These are phyloP conservation scores for Arthrobotrys iridis DNA, from an alignment of 2,329 filamentous ascomycete genomes.

Conservation along the genomic window DNA sequence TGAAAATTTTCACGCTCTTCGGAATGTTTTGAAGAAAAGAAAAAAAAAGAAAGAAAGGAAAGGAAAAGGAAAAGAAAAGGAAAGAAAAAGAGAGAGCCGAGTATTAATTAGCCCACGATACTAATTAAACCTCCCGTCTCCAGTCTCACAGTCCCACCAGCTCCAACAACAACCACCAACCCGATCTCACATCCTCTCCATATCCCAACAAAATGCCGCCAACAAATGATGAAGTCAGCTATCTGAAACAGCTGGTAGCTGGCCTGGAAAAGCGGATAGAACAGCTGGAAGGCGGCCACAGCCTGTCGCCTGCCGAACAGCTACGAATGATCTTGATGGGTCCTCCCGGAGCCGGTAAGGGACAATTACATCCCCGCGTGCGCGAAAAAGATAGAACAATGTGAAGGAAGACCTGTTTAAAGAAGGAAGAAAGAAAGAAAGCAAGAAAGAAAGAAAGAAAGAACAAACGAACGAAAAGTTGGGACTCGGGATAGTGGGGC, in stretches of 20 bases:
- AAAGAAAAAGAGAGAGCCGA: not conserved
- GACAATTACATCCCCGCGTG: not conserved
- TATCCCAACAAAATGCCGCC: constrained; percentile 76
- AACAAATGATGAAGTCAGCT: constrained; percentile 83
- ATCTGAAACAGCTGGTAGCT: constrained; percentile 83
- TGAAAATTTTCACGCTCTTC: constrained; percentile 55
- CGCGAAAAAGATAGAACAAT: not conserved
- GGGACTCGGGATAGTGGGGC: constrained; percentile 31
- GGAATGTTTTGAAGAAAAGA: not conserved
- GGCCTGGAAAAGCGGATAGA: constrained; percentile 86
- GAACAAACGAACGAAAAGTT: not conserved
- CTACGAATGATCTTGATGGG: constrained; percentile 98
- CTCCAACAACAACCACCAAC: constrained; percentile 55
- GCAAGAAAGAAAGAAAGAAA: not conserved
- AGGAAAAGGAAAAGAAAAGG: not conserved
- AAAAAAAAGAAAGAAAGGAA: not conserved
- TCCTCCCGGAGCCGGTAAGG: constrained; percentile 92
- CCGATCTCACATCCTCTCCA: constrained; percentile 55
- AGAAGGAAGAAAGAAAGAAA: not conserved
- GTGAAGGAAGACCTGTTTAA: not conserved
- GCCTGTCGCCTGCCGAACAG: constrained; percentile 68
- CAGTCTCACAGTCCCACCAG: not conserved
- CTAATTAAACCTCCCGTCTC: constrained; percentile 24
- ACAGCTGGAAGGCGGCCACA: constrained; percentile 76
- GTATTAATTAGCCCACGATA: not conserved